Evolutionary conservation across 306 rosid genomes (phyloP), one percentile per base, ranked within the genome.

Genomic region (Cyclanthera cordifolia): DNA sequence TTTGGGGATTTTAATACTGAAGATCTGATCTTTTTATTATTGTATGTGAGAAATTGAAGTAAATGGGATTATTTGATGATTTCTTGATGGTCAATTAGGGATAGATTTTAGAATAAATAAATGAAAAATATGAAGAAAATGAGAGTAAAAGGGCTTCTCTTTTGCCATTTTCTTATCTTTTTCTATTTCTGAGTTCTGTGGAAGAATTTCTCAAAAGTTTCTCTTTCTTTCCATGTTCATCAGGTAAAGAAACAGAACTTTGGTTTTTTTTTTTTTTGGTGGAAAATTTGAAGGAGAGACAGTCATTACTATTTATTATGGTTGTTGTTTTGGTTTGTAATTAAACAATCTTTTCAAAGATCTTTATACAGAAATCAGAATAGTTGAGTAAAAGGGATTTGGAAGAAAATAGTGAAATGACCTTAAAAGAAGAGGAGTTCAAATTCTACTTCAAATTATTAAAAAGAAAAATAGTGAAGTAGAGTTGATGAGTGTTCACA

Each of bases 341-440:
- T 0, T 51, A 52, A 7, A 34, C 41, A 34, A 34, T 34, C 41
- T 34, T 34, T 34, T 34, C 0, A 34, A 34, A 34, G 41, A 58
- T 63, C 76, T 69, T 71, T 65, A 16, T 6, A 58, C 14, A 70
- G n/a, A n/a, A n/a, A n/a, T n/a, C n/a, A n/a, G n/a, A n/a, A n/a
- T n/a, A n/a, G n/a, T n/a, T n/a, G n/a, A n/a, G n/a, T n/a, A n/a
- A n/a, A n/a, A n/a, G n/a, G n/a, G n/a, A n/a, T n/a, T n/a, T n/a
- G n/a, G n/a, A n/a, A n/a, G n/a, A n/a, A n/a, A n/a, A n/a, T n/a
- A n/a, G n/a, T n/a, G n/a, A n/a, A n/a, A n/a, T n/a, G n/a, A n/a
- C n/a, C n/a, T n/a, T n/a, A n/a, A n/a, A n/a, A n/a, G n/a, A n/a
- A n/a, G n/a, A n/a, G n/a, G n/a, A n/a, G n/a, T n/a, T n/a, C n/a